These are phyloP conservation scores for Botryotinia convoluta DNA, from an alignment of 2,329 filamentous ascomycete genomes.

Conservation along the genomic window DNA sequence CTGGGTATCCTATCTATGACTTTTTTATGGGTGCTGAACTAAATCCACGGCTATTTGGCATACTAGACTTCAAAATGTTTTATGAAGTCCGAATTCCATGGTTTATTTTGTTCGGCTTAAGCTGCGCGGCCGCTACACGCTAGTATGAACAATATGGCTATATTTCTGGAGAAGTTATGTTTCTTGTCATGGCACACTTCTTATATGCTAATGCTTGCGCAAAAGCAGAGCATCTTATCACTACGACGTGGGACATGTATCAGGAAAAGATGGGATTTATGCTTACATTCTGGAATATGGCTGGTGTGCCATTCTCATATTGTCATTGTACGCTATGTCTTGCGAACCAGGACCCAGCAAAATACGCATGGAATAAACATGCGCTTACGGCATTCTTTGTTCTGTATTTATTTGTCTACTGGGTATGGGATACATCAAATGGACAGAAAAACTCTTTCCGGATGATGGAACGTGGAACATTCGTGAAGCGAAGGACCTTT, in stretches of 20 bases:
- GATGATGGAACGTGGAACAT: constrained; percentile 70
- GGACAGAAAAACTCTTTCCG: constrained; percentile 95
- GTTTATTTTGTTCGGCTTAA: constrained; percentile 82
- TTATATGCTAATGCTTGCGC: constrained; percentile 89
- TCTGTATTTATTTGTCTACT: constrained; percentile 78
- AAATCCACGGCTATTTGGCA: constrained; percentile 80
- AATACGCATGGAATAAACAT: constrained; percentile 73
- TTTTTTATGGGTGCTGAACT: constrained; percentile 93
- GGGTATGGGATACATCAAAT: constrained; percentile 91
- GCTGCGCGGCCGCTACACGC: constrained; percentile 70
- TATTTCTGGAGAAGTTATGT: constrained; percentile 78
- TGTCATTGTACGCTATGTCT: too few species aligned
- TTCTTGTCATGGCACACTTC: constrained; percentile 85
- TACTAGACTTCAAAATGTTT: constrained; percentile 93
- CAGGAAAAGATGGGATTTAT: constrained; percentile 91
- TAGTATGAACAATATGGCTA: constrained; percentile 85
- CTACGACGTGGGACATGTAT: constrained; percentile 93
- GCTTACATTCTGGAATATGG: too few species aligned
- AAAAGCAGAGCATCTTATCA: constrained; percentile 88
- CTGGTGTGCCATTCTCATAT: too few species aligned
- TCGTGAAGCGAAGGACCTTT: constrained; percentile 73
- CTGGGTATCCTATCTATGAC: constrained; percentile 88
- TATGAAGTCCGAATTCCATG: constrained; percentile 89
- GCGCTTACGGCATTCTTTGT: constrained; percentile 63
- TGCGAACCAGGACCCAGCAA: constrained; percentile 72